A percentile compares a stretch with the other conserved stretches of the same genome.
These are phyloP conservation scores for Globisporangium nunn DNA, from an alignment of 352 stramenopile species.

Conservation along the genomic window DNA sequence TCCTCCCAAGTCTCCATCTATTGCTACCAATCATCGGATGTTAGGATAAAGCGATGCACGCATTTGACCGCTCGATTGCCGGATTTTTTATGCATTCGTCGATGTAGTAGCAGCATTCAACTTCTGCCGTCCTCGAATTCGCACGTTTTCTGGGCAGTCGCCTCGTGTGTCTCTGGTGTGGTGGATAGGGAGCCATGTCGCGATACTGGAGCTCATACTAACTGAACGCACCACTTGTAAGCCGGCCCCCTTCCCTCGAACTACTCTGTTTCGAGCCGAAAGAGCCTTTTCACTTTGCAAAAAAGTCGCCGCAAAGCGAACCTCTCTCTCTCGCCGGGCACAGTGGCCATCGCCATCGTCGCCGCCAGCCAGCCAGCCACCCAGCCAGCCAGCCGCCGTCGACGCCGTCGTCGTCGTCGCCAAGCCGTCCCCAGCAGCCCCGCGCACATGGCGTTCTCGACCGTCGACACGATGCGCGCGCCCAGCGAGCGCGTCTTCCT, in stretches of 20 bases:
- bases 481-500: constrained; percentile 10
- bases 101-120: background rate
- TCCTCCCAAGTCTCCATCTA: background rate
- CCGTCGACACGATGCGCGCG: constrained; percentile 35
- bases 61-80: background rate
- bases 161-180: constrained; percentile 9
- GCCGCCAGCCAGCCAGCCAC: too few species aligned
- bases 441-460: constrained; percentile 34
- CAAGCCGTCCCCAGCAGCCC: background rate
- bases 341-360: too few species aligned
- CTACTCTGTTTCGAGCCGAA: background rate
- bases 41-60: too few species aligned
- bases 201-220: background rate
- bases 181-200: background rate
- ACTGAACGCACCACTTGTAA: background rate
- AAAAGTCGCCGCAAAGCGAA: background rate
- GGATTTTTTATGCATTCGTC: background rate
- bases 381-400: too few species aligned
- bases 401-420: background rate
- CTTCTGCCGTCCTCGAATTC: background rate
- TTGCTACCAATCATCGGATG: too few species aligned
- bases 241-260: background rate
- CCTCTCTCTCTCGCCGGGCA: background rate
- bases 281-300: background rate
- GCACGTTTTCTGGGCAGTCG: background rate